Conservation (phyloP, 768 basidiomycete species). For the Brasilioporus rufonigricans region DNA sequence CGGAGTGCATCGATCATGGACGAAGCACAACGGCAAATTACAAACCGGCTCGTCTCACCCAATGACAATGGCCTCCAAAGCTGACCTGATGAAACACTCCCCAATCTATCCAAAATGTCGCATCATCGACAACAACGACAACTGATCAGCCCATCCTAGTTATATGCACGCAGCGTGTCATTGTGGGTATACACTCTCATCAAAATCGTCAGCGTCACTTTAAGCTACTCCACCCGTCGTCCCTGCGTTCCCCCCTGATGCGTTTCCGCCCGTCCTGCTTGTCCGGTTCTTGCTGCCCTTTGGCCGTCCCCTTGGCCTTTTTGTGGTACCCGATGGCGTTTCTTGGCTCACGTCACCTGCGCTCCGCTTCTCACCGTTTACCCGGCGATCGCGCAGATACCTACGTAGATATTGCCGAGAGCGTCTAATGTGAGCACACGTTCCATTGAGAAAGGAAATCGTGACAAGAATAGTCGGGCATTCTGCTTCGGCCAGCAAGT, state of each 20-base stretch:
- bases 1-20: neutral
- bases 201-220: neutral
- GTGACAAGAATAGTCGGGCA: neutral
- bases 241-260: conserved; percentile 8
- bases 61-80: neutral
- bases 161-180: neutral
- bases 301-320: conserved; percentile 63
- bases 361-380: conserved; percentile 44
- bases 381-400: conserved; percentile 61
- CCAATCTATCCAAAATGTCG: no score
- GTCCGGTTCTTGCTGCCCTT: conserved; percentile 65
- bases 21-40: conserved; percentile 1
- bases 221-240: conserved; percentile 1
- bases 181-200: conserved; percentile 10
- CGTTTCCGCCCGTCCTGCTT: conserved; percentile 17
- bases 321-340: conserved; percentile 31
- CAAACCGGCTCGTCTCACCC: conserved; percentile 8
- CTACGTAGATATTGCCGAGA: conserved; percentile 31
- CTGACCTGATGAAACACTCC: neutral
- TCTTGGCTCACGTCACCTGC: conserved; percentile 28
- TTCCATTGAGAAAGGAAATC: conserved; percentile 2
- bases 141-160: no score
- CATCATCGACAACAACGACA: no score
- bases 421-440: conserved; percentile 14
- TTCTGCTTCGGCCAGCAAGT: neutral